A percentile compares a stretch with the other conserved stretches of the same genome.
phyloP scores from a whole-genome alignment of 805 yeast genomes.

The Blastobotrys mokoenaii region DNA sequence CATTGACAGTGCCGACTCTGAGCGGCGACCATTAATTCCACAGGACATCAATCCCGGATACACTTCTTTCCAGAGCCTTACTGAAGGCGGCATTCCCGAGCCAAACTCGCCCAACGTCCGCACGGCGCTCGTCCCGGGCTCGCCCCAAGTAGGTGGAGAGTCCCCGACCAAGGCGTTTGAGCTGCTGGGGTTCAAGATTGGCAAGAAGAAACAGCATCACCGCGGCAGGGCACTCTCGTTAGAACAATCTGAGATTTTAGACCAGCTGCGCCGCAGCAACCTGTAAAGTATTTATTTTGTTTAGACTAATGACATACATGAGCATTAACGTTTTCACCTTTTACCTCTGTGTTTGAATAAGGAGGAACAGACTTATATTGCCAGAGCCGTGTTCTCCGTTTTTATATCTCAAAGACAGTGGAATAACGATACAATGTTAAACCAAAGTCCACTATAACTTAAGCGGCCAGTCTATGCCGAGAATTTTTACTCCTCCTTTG shows the following conservation, averaged over 20 bases:
- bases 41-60: conserved; percentile 18
- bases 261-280: conserved; percentile 31
- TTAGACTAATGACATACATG: too few species aligned
- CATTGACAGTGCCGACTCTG: too few species aligned
- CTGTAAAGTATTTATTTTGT: not conserved
- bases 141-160: too few species aligned
- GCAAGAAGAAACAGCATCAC: conserved; percentile 13
- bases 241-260: conserved; percentile 45
- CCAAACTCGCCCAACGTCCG: conserved; percentile 18
- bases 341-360: too few species aligned
- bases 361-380: too few species aligned
- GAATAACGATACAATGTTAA: too few species aligned
- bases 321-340: too few species aligned
- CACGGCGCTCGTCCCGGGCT: too few species aligned
- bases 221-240: conserved; percentile 36
- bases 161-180: too few species aligned
- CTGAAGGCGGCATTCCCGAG: conserved; percentile 18
- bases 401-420: not conserved
- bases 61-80: conserved; percentile 23
- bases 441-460: too few species aligned
- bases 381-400: not conserved
- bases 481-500: conserved; percentile 15
- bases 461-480: too few species aligned
- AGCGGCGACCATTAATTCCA: not conserved
- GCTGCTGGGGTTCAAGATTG: too few species aligned